A percentile compares a stretch with the other conserved stretches of the same genome.
Evolutionary conservation across 228 moss, liverwort and hornwort species (phyloP).

Genomic region (Sphagnum fallax): DNA sequence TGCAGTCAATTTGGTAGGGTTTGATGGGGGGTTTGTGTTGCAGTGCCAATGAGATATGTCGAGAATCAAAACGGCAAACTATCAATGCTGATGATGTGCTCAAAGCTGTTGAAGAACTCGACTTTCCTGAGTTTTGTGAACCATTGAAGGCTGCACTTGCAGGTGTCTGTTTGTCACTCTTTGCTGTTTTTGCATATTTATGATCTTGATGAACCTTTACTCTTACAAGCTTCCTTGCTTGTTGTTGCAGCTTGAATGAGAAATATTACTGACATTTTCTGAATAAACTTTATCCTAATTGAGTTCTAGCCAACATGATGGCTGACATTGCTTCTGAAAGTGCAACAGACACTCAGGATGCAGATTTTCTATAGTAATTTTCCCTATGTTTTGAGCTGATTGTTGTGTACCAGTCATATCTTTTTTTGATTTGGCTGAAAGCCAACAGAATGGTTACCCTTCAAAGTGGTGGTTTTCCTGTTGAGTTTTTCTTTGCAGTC

Average conservation of each 20-base stretch:
- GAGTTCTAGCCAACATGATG: no score
- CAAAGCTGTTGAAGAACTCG: constrained; percentile 87
- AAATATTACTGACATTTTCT: background rate
- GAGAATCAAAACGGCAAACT: constrained; percentile 87
- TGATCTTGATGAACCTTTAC: background rate
- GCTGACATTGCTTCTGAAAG: background rate
- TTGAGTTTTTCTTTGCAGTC: no score
- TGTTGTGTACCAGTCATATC: no score
- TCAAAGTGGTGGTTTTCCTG: no score
- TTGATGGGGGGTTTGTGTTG: background rate
- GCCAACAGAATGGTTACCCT: no score
- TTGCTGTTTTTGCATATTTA: background rate
- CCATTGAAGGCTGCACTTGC: constrained; percentile 70
- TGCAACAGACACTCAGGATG: background rate
- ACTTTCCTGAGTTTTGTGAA: constrained; percentile 75
- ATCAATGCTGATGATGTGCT: constrained; percentile 97
- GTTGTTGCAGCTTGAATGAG: background rate
- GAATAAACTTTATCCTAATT: no score
- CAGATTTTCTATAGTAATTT: no score
- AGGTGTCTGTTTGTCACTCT: constrained; percentile 26
- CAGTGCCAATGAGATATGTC: constrained; percentile 97
- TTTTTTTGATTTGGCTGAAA: no score
- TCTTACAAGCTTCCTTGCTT: background rate
- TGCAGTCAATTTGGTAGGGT: no score
- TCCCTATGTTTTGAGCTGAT: no score